Evolutionary conservation across 2,329 filamentous ascomycete species (phyloP).

Genomic region (Aureobasidium subglaciale): DNA sequence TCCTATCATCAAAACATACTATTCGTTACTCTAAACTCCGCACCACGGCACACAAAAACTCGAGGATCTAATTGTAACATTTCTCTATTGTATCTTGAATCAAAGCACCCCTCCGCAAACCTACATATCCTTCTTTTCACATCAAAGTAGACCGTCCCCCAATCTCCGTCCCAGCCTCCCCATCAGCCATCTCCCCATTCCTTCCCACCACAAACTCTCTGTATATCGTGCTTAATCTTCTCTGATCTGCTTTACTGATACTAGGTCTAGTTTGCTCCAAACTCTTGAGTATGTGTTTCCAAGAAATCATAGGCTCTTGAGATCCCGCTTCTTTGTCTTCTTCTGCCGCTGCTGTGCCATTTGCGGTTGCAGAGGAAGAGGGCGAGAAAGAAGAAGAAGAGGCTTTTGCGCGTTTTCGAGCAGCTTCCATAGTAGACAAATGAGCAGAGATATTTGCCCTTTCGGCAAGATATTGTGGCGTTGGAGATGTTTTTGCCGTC

Average conservation of each 20-base stretch:
- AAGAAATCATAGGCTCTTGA: slow-evolving; percentile 72
- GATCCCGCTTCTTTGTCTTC: slow-evolving; percentile 23
- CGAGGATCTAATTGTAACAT: no score
- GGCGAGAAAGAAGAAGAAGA: no score
- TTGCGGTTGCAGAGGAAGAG: background rate
- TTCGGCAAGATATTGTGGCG: slow-evolving; percentile 58
- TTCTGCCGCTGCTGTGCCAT: background rate
- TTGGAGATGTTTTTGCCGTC: slow-evolving; percentile 32
- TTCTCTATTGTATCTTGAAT: no score
- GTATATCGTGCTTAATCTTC: slow-evolving; percentile 73
- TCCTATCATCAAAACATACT: no score
- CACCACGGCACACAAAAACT: no score
- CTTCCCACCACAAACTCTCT: slow-evolving; percentile 85
- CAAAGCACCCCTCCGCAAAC: no score
- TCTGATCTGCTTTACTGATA: slow-evolving; percentile 71
- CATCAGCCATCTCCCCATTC: slow-evolving; percentile 91
- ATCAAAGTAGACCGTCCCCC: slow-evolving; percentile 77
- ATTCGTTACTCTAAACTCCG: no score
- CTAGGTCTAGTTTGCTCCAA: slow-evolving; percentile 71
- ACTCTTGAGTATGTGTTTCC: slow-evolving; percentile 74
- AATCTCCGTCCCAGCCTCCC: slow-evolving; percentile 85
- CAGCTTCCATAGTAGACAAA: slow-evolving; percentile 68
- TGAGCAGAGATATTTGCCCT: slow-evolving; percentile 74
- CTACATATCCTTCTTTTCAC: background rate
- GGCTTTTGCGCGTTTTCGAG: slow-evolving; percentile 54